Evolutionary conservation across 306 rosid genomes (phyloP).

Genomic region (Oemleria cerasiformis): DNA sequence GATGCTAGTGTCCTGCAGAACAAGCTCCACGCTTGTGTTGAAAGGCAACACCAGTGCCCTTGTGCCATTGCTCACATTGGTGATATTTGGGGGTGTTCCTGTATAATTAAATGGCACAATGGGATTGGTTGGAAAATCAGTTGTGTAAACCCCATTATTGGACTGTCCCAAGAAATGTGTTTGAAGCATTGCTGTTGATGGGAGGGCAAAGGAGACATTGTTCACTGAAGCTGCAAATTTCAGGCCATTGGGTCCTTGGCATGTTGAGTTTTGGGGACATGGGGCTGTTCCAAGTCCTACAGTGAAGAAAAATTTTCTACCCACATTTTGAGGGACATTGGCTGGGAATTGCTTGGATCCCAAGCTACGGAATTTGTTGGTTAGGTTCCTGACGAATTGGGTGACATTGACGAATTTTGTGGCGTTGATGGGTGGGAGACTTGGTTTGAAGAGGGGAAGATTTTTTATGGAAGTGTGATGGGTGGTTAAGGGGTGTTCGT

Average conservation of each 20-base stretch:
- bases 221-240: conserved; percentile 65
- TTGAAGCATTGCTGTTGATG: conserved; percentile 60
- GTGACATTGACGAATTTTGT: conserved; percentile 65
- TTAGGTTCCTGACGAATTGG: conserved; percentile 49
- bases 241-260: conserved; percentile 78
- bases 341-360: conserved; percentile 53
- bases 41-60: conserved; percentile 55
- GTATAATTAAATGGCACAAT: conserved; percentile 58
- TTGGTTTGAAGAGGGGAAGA: conserved; percentile 43
- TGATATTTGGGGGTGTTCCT: conserved; percentile 72
- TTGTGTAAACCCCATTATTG: conserved; percentile 52
- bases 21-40: conserved; percentile 71
- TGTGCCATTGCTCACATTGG: conserved; percentile 55
- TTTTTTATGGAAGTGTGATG: conserved; percentile 1
- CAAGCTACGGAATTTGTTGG: conserved; percentile 47
- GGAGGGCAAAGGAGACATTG: conserved; percentile 71
- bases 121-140: conserved; percentile 62
- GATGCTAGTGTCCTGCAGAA: conserved; percentile 69
- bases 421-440: conserved; percentile 64
- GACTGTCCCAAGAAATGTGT: conserved; percentile 44
- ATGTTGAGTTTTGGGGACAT: conserved; percentile 66
- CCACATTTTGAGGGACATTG: conserved; percentile 60
- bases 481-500: conserved; percentile 30
- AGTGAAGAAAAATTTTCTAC: conserved; percentile 54
- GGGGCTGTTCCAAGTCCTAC: conserved; percentile 73